Evolutionary conservation across 2,329 filamentous ascomycete species (phyloP).

Genomic region (Emmonsiellopsis sp.): DNA sequence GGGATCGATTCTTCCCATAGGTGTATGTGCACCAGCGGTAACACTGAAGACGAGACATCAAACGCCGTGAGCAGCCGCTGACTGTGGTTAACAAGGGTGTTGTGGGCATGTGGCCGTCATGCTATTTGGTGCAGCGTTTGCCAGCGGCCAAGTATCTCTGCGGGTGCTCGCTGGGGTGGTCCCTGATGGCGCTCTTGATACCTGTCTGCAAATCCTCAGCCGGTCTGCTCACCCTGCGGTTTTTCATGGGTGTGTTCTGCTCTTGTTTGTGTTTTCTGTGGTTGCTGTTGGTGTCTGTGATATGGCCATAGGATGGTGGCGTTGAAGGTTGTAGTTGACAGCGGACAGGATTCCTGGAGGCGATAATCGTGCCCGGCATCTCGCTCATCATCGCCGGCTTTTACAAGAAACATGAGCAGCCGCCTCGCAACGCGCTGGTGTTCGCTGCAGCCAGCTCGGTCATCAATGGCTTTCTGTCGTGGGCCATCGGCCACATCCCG

Average conservation of each 20-base stretch:
- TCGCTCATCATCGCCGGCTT: constrained; percentile 29
- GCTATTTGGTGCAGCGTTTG: constrained; percentile 36
- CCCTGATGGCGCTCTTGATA: constrained; percentile 35
- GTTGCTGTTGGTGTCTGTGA: background rate
- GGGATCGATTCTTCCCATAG: constrained; percentile 23
- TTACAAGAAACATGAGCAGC: constrained; percentile 30
- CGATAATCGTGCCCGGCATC: constrained; percentile 24
- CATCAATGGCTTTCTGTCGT: constrained; percentile 31
- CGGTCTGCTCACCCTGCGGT: constrained; percentile 34
- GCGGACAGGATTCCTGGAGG: constrained; percentile 20
- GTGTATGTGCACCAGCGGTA: constrained; percentile 9
- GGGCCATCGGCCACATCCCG: constrained; percentile 45
- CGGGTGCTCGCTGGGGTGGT: constrained; percentile 47
- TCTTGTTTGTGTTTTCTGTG: background rate
- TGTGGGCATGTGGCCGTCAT: constrained; percentile 35
- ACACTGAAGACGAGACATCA: background rate
- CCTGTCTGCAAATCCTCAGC: constrained; percentile 38
- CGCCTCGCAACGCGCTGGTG: constrained; percentile 27
- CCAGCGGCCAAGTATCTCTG: constrained; percentile 44
- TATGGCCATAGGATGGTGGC: too few species aligned
- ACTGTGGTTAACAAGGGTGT: constrained; percentile 32
- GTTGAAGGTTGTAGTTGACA: background rate
- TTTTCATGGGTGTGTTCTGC: constrained; percentile 23
- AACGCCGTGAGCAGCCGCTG: background rate
- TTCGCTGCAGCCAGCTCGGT: constrained; percentile 26